Conservation (phyloP, 495 filamentous ascomycete species). For the Amphirosellinia nigrospora region DNA sequence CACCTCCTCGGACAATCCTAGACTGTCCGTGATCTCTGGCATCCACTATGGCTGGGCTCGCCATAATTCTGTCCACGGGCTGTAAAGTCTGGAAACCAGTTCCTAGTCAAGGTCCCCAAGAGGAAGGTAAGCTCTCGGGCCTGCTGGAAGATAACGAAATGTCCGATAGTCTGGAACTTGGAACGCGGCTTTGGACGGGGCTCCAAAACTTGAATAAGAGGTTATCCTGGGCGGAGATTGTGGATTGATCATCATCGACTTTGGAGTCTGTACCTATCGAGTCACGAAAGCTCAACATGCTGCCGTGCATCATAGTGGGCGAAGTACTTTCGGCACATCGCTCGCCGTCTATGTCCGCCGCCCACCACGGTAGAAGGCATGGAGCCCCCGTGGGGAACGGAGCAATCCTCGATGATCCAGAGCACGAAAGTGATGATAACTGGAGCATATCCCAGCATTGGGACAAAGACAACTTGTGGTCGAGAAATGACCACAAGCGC, state of each 20-base stretch:
- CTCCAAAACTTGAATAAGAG: conserved; percentile 26
- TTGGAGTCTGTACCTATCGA: conserved; percentile 7
- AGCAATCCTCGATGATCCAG: conserved; percentile 24
- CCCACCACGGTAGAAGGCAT: conserved; percentile 9
- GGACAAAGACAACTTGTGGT: background rate
- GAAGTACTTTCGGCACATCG: background rate
- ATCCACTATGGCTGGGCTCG: background rate
- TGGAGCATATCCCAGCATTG: conserved; percentile 8
- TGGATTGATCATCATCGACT: conserved; percentile 8
- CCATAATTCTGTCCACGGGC: background rate
- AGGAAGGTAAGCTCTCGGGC: conserved; percentile 34
- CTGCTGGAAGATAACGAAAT: conserved; percentile 30
- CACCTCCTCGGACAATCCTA: conserved; percentile 11
- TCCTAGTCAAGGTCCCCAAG: conserved; percentile 31
- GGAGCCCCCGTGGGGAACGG: background rate
- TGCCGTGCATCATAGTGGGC: background rate
- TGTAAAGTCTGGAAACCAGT: conserved; percentile 29
- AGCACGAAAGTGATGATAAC: conserved; percentile 17
- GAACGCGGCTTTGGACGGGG: conserved; percentile 20
- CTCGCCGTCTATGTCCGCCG: background rate
- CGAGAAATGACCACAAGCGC: background rate
- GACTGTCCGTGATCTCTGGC: conserved; percentile 13
- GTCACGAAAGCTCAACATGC: conserved; percentile 9
- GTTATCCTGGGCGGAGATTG: conserved; percentile 5
- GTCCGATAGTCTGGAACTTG: conserved; percentile 34